Conservation (phyloP, 345 rosid genomes). For the Physaria fendleri region DNA sequence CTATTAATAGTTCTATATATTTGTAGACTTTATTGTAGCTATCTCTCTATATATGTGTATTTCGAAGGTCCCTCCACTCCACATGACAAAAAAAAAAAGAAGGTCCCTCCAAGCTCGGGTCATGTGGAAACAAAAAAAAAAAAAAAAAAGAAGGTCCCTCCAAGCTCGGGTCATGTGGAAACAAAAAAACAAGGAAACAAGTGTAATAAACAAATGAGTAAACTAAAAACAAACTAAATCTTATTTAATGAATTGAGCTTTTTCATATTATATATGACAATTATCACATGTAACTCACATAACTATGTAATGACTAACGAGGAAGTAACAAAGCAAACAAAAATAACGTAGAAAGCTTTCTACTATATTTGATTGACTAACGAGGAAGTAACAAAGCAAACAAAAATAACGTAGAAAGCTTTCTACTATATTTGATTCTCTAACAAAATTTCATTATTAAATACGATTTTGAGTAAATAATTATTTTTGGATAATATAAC, state of each 20-base stretch:
- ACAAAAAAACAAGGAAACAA: not conserved
- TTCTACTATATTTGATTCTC: too few species aligned
- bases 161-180: not conserved
- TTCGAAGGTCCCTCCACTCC: too few species aligned
- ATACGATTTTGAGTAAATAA: too few species aligned
- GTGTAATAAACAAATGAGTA: not conserved
- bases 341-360: too few species aligned
- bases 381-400: not conserved
- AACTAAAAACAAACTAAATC: not conserved
- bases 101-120: not conserved
- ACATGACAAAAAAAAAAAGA: too few species aligned
- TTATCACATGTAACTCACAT: not conserved
- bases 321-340: not conserved
- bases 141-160: slow-evolving; percentile 4
- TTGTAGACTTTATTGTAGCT: not conserved
- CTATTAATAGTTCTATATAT: not conserved
- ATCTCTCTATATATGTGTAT: not conserved
- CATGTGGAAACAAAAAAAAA: not conserved
- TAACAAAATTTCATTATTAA: too few species aligned
- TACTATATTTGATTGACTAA: too few species aligned
- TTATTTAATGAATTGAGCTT: not conserved
- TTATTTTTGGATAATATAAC: too few species aligned
- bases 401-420: too few species aligned
- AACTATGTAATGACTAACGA: too few species aligned
- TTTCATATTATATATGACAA: not conserved